These are phyloP conservation scores for Talaromyces adpressus DNA, from an alignment of 495 filamentous ascomycete genomes.

Conservation along the genomic window DNA sequence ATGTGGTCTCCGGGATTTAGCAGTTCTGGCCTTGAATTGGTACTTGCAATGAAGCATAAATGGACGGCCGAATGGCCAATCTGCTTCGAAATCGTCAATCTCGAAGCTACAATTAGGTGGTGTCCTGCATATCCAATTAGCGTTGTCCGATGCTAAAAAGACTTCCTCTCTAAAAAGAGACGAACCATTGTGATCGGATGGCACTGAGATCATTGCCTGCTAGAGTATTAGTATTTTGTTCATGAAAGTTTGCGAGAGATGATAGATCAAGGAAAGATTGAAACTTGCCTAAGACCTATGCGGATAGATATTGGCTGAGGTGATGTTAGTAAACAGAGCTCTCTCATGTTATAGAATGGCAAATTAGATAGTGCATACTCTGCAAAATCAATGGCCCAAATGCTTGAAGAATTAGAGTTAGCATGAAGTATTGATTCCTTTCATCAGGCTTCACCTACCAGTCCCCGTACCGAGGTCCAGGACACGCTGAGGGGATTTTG, in stretches of 20 bases:
- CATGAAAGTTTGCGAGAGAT: not conserved
- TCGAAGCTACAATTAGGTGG: conserved; percentile 57
- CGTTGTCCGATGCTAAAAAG: conserved; percentile 8
- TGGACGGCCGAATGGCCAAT: conserved; percentile 34
- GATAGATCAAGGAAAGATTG: not conserved
- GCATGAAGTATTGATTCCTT: not conserved
- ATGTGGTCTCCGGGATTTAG: too few species aligned
- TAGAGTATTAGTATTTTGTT: not conserved
- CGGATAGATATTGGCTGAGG: not conserved
- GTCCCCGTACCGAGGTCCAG: not conserved
- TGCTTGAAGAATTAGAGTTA: not conserved
- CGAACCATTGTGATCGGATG: conserved; percentile 32
- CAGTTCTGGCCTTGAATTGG: too few species aligned
- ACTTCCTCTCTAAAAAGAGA: not conserved
- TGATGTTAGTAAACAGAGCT: not conserved
- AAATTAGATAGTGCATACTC: not conserved
- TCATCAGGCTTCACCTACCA: not conserved
- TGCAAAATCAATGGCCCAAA: not conserved
- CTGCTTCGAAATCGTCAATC: conserved; percentile 51
- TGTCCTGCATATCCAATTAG: conserved; percentile 30
- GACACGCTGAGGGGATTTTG: conserved; percentile 17
- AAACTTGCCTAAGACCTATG: not conserved
- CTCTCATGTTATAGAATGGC: not conserved
- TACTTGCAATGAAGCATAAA: conserved; percentile 17
- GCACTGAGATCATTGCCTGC: conserved; percentile 41